Evolutionary conservation across 2,329 filamentous ascomycete species (phyloP), one percentile per base, ranked within the genome.

Genomic region (Phyllosticta citriasiana): DNA sequence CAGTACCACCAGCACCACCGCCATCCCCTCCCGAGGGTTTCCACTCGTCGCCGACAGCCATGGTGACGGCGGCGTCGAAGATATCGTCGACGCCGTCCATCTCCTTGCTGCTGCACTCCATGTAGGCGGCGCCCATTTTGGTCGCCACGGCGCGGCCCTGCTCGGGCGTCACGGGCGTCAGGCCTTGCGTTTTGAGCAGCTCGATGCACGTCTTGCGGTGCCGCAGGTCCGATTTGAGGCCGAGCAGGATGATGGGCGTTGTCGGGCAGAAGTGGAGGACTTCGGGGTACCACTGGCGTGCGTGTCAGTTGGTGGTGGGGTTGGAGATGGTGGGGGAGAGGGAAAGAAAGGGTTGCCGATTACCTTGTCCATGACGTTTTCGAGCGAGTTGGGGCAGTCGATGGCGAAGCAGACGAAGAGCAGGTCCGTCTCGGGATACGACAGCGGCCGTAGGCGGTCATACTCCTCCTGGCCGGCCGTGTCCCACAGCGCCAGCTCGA

Each of bases 291-390:
- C 94, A 99, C 94, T 97, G 68, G 55, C 19, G 19, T 22, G 19
- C 1, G 19, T 22, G 19, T 22, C 19, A 22, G 19, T 22, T 22
- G 19, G 19, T 22, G 19, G 19, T 24, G 33, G 27, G 9, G 51
- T 10, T 47, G 19, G 19, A 22, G 19, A 51, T 55, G 58, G 57
- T 24, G 33, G 19, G 27, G 19, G 19, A 22, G n/a, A n/a, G n/a
- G n/a, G n/a, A 22, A 22, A 22, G 19, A 22, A 22, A 22, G 19
- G 19, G 19, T 2, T 22, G 19, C 9, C 19, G n/a, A 80, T 65
- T 79, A 97, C 94, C 88, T 99, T 99, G 79, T 99, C 94, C 80
- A 97, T 88, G 63, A 99, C 93, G 76, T 99, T 99, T 73, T 99
- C 94, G 59, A 99, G 82, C 6, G 93, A 97, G 76, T 96, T 97